Percentiles rank a stretch among this genome's conserved stretches.
Conservation (phyloP, 352 stramenopile genomes). For the Pythium oligandrum region DNA sequence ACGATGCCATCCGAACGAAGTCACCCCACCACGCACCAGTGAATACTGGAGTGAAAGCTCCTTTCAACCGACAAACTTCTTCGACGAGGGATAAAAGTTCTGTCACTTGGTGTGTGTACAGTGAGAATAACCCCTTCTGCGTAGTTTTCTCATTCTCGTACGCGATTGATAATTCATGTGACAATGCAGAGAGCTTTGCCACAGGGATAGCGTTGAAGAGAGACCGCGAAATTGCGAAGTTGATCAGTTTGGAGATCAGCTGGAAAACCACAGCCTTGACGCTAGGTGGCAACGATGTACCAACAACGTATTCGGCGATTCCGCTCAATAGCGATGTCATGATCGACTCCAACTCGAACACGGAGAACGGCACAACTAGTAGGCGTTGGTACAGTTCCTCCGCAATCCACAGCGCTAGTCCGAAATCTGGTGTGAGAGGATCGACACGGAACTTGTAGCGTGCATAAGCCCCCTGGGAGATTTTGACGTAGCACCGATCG, state of each 20-base stretch:
- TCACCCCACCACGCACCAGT: slow-evolving; percentile 45
- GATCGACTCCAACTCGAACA: slow-evolving; percentile 60
- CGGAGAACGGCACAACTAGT: slow-evolving; percentile 36
- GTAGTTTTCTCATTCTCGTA: slow-evolving; percentile 62
- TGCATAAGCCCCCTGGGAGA: slow-evolving; percentile 55
- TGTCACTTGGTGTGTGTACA: slow-evolving; percentile 58
- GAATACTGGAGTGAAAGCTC: slow-evolving; percentile 38
- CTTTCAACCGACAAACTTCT: slow-evolving; percentile 52
- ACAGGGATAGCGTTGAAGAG: slow-evolving; percentile 50
- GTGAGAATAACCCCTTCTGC: slow-evolving; percentile 58
- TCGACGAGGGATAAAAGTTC: slow-evolving; percentile 62
- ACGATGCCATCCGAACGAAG: slow-evolving; percentile 54
- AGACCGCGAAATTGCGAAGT: slow-evolving; percentile 54
- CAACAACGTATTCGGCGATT: slow-evolving; percentile 41
- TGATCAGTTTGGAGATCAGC: slow-evolving; percentile 54
- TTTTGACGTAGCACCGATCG: slow-evolving; percentile 61
- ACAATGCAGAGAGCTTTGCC: slow-evolving; percentile 47
- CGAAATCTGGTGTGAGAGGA: slow-evolving; percentile 61
- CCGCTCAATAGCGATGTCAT: slow-evolving; percentile 40
- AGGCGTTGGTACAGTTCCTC: slow-evolving; percentile 66
- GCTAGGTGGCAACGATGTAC: slow-evolving; percentile 31
- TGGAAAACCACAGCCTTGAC: slow-evolving; percentile 48
- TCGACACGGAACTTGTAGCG: slow-evolving; percentile 81
- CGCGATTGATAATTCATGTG: slow-evolving; percentile 46
- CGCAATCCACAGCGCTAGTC: slow-evolving; percentile 64